Evolutionary conservation across 2,329 filamentous ascomycete species (phyloP).

Genomic region (Alternaria consortialis): DNA sequence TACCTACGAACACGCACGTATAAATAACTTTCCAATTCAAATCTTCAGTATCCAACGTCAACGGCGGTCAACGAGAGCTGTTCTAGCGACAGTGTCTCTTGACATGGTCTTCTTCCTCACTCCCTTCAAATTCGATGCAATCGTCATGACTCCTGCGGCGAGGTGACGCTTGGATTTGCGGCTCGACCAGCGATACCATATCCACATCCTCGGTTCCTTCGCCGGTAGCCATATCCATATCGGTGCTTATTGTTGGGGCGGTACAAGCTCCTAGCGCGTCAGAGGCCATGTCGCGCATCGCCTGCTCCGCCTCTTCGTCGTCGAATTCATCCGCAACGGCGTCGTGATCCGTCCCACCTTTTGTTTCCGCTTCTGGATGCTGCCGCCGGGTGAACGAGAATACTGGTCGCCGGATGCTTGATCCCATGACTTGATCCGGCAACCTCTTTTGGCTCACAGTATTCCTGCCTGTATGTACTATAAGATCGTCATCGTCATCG

Average conservation of each 20-base stretch:
- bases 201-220: background rate
- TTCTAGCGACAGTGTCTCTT: background rate
- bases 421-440: background rate
- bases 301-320: background rate
- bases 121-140: background rate
- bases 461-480: background rate
- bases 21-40: background rate
- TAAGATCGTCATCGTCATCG: background rate
- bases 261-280: background rate
- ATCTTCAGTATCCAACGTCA: background rate
- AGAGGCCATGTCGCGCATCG: background rate
- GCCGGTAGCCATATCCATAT: background rate
- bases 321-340: background rate
- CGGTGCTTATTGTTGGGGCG: background rate
- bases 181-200: background rate
- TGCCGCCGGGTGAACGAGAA: background rate
- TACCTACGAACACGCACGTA: rapidly evolving
- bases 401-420: background rate
- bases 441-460: background rate
- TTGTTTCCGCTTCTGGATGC: background rate
- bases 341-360: background rate
- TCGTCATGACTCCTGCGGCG: background rate
- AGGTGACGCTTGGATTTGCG: background rate
- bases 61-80: background rate
- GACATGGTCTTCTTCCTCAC: background rate